These are phyloP conservation scores for Alternaria rosae DNA, from an alignment of 2,329 filamentous ascomycete species.

Conservation along the genomic window DNA sequence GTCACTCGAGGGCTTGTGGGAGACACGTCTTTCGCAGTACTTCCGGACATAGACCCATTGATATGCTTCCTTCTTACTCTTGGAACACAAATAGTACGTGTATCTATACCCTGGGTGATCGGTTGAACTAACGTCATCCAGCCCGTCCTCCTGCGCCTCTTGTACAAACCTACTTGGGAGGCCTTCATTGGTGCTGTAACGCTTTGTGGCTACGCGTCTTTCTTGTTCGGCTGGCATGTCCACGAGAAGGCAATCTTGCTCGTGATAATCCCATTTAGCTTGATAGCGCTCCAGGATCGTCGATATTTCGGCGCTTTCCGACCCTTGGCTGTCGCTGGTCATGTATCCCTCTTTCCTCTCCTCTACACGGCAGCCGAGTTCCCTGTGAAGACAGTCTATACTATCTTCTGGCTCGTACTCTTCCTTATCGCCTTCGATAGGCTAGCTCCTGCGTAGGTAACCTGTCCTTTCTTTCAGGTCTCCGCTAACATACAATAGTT, in stretches of 20 bases:
- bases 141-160: constrained; percentile 76
- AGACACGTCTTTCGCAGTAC: constrained; percentile 90
- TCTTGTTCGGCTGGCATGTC: constrained; percentile 98
- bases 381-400: constrained; percentile 92
- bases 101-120: not conserved
- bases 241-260: constrained; percentile 97
- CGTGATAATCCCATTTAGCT: constrained; percentile 92
- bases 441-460: constrained; percentile 75
- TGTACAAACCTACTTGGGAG: constrained; percentile 81
- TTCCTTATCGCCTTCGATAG: constrained; percentile 88
- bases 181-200: constrained; percentile 89
- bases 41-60: constrained; percentile 83
- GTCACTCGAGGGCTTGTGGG: constrained; percentile 93
- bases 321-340: constrained; percentile 88
- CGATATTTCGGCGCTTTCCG: constrained; percentile 91
- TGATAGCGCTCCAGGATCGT: constrained; percentile 88
- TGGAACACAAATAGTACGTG: constrained; percentile 73
- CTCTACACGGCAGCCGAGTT: constrained; percentile 93
- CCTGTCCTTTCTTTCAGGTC: not conserved
- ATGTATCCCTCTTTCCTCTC: constrained; percentile 93
- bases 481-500: constrained; percentile 51
- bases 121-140: constrained; percentile 19
- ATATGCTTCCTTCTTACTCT: constrained; percentile 85
- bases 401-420: constrained; percentile 85
- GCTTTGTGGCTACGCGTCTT: constrained; percentile 93